Percentiles rank a stretch among this genome's conserved stretches.
Conservation (phyloP, 352 stramenopile genomes). For the Phytopythium litorale region DNA sequence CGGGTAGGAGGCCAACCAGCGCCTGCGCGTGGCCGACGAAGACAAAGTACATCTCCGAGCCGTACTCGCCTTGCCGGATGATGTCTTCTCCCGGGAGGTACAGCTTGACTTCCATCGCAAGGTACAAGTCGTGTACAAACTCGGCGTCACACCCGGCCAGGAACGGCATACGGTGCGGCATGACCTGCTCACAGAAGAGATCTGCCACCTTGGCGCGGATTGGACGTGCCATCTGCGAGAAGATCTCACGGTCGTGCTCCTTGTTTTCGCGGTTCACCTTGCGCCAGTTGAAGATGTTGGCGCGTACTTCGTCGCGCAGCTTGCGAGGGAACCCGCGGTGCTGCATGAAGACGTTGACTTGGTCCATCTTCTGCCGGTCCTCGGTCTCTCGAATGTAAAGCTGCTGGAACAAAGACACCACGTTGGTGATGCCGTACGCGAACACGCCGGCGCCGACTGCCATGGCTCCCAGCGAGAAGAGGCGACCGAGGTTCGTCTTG, state of each 20-base stretch:
- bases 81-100: slow-evolving; percentile 78
- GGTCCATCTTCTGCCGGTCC: slow-evolving; percentile 72
- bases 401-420: slow-evolving; percentile 74
- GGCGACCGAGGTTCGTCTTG: slow-evolving; percentile 51
- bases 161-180: slow-evolving; percentile 64
- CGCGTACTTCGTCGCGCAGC: slow-evolving; percentile 71
- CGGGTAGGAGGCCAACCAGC: slow-evolving; percentile 52
- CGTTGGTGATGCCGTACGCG: slow-evolving; percentile 82
- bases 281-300: slow-evolving; percentile 75
- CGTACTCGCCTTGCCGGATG: slow-evolving; percentile 74
- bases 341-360: slow-evolving; percentile 78
- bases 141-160: slow-evolving; percentile 67
- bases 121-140: slow-evolving; percentile 79
- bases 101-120: slow-evolving; percentile 67
- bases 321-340: slow-evolving; percentile 47
- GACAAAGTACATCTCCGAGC: slow-evolving; percentile 81
- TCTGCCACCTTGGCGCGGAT: slow-evolving; percentile 70
- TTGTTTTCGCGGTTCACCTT: slow-evolving; percentile 76
- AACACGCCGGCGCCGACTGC: slow-evolving; percentile 75
- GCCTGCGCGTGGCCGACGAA: slow-evolving; percentile 75
- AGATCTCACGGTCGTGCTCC: slow-evolving; percentile 50
- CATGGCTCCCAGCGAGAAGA: slow-evolving; percentile 77
- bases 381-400: slow-evolving; percentile 65
- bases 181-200: slow-evolving; percentile 69
- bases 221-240: slow-evolving; percentile 69